Conservation (phyloP, 75 land plant species). For the Selaginella tamariscina region DNA sequence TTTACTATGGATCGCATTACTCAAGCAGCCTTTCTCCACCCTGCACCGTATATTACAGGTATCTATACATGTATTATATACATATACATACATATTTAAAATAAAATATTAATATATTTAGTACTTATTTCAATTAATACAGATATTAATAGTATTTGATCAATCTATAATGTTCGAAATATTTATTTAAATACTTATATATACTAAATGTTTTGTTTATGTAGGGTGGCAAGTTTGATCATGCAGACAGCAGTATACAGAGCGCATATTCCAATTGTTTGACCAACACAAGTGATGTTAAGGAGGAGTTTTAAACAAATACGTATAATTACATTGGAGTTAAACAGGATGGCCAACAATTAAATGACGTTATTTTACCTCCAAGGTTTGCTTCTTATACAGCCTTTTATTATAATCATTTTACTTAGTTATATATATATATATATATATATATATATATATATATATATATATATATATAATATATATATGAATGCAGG, state of each 20-base stretch:
- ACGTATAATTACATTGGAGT: slow-evolving; percentile 74
- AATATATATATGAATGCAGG: slow-evolving; percentile 36
- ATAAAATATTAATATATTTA: no score
- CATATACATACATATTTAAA: not conserved
- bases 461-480: no score
- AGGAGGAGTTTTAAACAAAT: slow-evolving; percentile 91
- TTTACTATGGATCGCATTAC: slow-evolving; percentile 99
- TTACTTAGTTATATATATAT: no score
- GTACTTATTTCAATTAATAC: no score
- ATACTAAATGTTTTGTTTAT: not conserved
- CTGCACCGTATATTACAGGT: slow-evolving; percentile 95
- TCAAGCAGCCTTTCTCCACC: slow-evolving; percentile 92
- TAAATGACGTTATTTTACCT: slow-evolving; percentile 73
- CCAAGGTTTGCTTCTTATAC: slow-evolving; percentile 87
- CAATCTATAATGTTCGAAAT: no score
- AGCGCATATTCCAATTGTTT: slow-evolving; percentile 73
- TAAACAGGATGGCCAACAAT: slow-evolving; percentile 89
- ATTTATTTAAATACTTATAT: no score
- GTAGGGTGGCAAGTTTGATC: slow-evolving; percentile 97
- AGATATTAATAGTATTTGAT: no score
- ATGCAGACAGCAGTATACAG: slow-evolving; percentile 87
- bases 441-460: no score
- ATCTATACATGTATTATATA: not conserved
- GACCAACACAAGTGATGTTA: slow-evolving; percentile 99
- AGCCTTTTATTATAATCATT: not conserved